Base-by-base conservation (phyloP, 495 filamentous ascomycete genomes). In the Zalerion maritima region DNA sequence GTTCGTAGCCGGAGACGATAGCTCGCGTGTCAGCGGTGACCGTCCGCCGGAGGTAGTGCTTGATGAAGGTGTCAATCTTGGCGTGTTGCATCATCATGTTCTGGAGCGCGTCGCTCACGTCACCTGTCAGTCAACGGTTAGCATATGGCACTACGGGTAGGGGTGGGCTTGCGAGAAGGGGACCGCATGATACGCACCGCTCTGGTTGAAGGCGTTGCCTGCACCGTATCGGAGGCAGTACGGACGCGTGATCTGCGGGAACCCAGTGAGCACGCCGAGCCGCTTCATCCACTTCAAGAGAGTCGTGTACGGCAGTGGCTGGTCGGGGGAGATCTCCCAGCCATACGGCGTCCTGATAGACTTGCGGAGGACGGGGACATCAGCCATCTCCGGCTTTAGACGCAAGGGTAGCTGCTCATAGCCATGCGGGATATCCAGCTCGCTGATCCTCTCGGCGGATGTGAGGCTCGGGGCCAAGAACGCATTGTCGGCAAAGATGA, bases 181-280 rank as follows among this genome's bases (percentile, higher is more conserved):
- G 32, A 20, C 30, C 14, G 26, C n/a, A 26, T 4, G 26, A 36
- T 37, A 45, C 28, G 7, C 31, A 55, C 46, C 37, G 30, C 50
- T 54, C 31, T 36, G 40, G 34, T 59, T 49, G 31, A 58, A 54
- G 14, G 46, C 47, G 18, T 47, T 52, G 12, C 46, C 46, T 12
- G 46, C 43, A 26, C 50, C 36, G 32, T 58, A 58, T 45, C 38
- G 44, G 14, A 60, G 46, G 35, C 34, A 46, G 31, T 62, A 60
- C 23, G 38, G 47, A 29, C 42, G 33, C 10, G 41, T 45, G 28
- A 50, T 36, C 26, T 50, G 41, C 24, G 14, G 18, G 37, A 57
- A 47, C 12, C 45, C 41, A 16, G 40, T 52, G 27, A 56, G 46
- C 23, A 47, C 15, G 29, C 49, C 38, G 25, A 39, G 34, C 24